Evolutionary conservation across 768 basidiomycete genomes (phyloP).

Genomic region (Podaxis pistillaris): DNA sequence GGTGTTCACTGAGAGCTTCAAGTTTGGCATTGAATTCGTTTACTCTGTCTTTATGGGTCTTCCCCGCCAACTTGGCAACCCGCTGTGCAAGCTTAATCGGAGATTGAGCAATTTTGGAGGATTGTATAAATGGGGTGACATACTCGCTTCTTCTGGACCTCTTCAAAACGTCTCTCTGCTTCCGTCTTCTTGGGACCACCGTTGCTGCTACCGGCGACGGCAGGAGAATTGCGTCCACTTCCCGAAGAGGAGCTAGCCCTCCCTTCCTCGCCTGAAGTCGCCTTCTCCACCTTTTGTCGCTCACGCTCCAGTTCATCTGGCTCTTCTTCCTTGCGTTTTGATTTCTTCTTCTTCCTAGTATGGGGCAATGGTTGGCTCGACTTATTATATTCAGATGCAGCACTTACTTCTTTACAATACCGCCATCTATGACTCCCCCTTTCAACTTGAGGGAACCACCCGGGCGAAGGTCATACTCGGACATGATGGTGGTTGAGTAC

Average conservation of each 20-base stretch:
- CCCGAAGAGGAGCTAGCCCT: conserved; percentile 44
- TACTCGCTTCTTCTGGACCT: conserved; percentile 80
- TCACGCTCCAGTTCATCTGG: conserved; percentile 42
- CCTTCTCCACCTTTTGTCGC: conserved; percentile 49
- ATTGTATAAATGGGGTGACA: conserved; percentile 23
- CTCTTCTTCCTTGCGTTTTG: conserved; percentile 54
- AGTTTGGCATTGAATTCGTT: conserved; percentile 86
- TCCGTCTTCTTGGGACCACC: conserved; percentile 71
- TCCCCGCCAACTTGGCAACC: conserved; percentile 73
- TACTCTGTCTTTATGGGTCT: conserved; percentile 93
- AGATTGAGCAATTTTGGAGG: conserved; percentile 3
- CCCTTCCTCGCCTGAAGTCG: conserved; percentile 41
- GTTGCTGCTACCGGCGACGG: conserved; percentile 40
- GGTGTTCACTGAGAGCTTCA: conserved; percentile 87
- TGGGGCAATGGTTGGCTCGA: conserved; percentile 7
- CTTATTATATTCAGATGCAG: conserved; percentile 15
- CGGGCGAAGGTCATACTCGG: conserved; percentile 82
- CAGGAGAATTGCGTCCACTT: conserved; percentile 62
- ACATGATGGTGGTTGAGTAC: conserved; percentile 46
- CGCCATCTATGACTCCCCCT: conserved; percentile 75
- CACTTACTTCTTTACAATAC: conserved; percentile 78
- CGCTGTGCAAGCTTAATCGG: conserved; percentile 61
- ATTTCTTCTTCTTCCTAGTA: conserved; percentile 76
- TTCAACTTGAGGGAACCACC: conserved; percentile 91
- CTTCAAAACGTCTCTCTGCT: conserved; percentile 86